Evolutionary conservation across 139 green algal genomes (phyloP), one percentile per base, ranked within the genome.

Genomic region (Chlorella sp.): DNA sequence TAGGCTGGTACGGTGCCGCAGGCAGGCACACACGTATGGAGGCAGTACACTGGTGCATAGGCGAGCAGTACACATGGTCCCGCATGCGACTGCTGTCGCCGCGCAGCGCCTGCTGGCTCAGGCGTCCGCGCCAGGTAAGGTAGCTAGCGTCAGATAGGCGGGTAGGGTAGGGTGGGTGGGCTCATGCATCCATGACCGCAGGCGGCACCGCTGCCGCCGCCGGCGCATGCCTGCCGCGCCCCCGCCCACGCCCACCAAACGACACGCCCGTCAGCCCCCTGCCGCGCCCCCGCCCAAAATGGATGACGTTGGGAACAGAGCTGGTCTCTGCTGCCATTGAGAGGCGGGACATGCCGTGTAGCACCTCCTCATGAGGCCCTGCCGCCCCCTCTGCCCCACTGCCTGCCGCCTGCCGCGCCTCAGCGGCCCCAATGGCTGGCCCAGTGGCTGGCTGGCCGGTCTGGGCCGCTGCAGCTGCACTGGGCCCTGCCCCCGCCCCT

Each of bases 311-410:
- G 11, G 87, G 87, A 3, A 90, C 87, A 2, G 32, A 28, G 68
- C 73, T 86, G 66, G 34, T 28, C 66, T 86, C 66, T 30, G 87
- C 71, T 0, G 87, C 80, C 77, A 90, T 87, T 40, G 34, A 57
- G 32, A 90, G 81, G 30, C 87, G 87, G 4, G 87, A 90, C 77
- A 90, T 87, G 68, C 87, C 87, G 0, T 86, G 42, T n/a, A 73
- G 36, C n/a, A 86, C 40, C 32, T 85, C 79, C 61, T 77, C 73
- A 7, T 36, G 40, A 40, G 40, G 34, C 60, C 77, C 77, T 30
- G 77, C 40, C 26, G 79, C 76, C 1, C 18, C 30, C 73, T 80
- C 73, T 71, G 21, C 64, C 64, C 22, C 64, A 9, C 2, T 71
- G 48, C 7, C 48, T 57, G 64, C 64, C 21, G 64, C 21, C 64